These are phyloP conservation scores for Nicotiana knightiana DNA, from an alignment of 257 asterid genomes.

Conservation along the genomic window DNA sequence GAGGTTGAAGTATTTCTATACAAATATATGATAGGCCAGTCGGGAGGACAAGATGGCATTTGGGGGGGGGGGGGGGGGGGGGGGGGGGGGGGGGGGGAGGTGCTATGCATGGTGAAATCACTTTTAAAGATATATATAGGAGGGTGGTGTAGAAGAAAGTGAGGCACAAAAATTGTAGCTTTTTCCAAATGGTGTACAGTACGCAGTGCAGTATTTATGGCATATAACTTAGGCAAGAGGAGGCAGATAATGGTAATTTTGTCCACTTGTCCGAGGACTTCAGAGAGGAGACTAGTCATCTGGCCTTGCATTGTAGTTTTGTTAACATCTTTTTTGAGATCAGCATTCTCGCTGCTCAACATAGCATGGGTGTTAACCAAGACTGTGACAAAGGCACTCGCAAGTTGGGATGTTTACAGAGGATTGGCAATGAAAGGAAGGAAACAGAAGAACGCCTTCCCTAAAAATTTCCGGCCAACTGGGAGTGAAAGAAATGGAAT, in stretches of 20 bases:
- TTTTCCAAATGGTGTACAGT: too few species aligned
- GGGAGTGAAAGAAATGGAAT: not conserved
- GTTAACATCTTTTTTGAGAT: not conserved
- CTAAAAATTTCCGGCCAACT: not conserved
- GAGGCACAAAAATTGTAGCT: not conserved
- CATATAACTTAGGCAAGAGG: not conserved
- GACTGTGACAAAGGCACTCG: not conserved
- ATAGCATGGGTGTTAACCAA: not conserved
- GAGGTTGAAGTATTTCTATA: not conserved
- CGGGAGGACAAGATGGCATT: not conserved
- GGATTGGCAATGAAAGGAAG: not conserved
- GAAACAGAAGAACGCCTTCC: not conserved
- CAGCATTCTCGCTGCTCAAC: not conserved
- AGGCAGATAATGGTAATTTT: not conserved
- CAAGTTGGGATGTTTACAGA: not conserved
- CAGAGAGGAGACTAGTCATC: not conserved
- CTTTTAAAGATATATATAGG: not conserved
- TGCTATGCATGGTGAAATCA: not conserved
- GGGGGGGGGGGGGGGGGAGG: not conserved
- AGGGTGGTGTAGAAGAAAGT: not conserved
- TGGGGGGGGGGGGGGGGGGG: not conserved
- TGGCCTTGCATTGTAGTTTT: not conserved
- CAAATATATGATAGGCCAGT: not conserved
- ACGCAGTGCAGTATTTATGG: not conserved
- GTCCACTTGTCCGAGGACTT: not conserved